Percentiles rank a stretch among this genome's conserved stretches.
phyloP scores from a whole-genome alignment of 2,329 filamentous ascomycete genomes.

The Aspergillus uvarum region DNA sequence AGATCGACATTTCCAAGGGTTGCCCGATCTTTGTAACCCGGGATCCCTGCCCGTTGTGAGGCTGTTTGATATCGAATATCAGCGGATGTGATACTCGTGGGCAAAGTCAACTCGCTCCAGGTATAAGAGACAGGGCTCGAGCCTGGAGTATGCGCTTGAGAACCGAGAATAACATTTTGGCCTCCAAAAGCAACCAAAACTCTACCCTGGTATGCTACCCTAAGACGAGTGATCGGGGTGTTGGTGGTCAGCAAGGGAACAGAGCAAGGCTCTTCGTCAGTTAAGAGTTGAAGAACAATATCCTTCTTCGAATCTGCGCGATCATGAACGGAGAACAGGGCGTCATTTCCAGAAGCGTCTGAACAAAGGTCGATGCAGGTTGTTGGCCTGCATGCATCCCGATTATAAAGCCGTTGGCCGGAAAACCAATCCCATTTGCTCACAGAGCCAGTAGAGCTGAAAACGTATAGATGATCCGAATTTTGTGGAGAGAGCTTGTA shows the following conservation, averaged over 20 bases:
- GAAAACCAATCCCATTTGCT: constrained; percentile 60
- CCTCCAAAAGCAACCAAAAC: constrained; percentile 41
- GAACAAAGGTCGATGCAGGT: constrained; percentile 29
- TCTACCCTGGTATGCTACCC: constrained; percentile 31
- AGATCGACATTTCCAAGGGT: constrained; percentile 62
- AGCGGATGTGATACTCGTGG: constrained; percentile 65
- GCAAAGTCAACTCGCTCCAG: constrained; percentile 56
- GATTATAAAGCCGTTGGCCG: constrained; percentile 45
- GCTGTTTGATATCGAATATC: constrained; percentile 56
- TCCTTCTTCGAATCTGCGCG: constrained; percentile 41
- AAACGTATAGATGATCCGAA: constrained; percentile 54
- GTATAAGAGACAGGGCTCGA: constrained; percentile 46
- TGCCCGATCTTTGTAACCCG: constrained; percentile 23
- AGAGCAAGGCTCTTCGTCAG: constrained; percentile 23
- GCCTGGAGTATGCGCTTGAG: constrained; percentile 36
- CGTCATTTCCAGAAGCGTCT: constrained; percentile 14
- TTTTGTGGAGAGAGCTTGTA: constrained; percentile 54
- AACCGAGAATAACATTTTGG: constrained; percentile 61
- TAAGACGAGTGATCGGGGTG: constrained; percentile 31
- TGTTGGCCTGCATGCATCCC: constrained; percentile 43
- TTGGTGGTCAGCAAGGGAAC: constrained; percentile 31
- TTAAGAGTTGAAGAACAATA: constrained; percentile 25
- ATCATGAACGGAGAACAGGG: constrained; percentile 42
- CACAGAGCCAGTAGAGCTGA: constrained; percentile 52
- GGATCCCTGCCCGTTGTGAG: constrained; percentile 16